Evolutionary conservation across 495 filamentous ascomycete genomes (phyloP).

Genomic region (Delitschia confertaspora): DNA sequence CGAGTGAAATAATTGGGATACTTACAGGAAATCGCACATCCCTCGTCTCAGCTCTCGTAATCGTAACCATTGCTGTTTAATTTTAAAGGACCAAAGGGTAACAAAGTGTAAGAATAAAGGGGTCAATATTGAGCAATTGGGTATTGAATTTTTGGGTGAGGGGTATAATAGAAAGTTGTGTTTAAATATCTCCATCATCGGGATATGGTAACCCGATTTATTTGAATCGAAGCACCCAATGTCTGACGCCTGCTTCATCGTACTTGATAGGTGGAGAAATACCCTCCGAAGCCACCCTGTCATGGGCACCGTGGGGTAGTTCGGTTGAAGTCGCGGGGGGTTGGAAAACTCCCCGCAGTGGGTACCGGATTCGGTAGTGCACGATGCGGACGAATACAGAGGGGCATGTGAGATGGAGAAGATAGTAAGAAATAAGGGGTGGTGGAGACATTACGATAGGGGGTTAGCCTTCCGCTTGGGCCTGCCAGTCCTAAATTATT

Average conservation of each 20-base stretch:
- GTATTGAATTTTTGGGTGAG: background rate
- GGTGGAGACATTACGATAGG: too few relatives aligned
- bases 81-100: background rate
- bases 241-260: background rate
- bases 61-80: constrained; percentile 51
- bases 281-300: too few relatives aligned
- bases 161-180: background rate
- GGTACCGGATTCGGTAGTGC: too few relatives aligned
- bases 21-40: constrained; percentile 84
- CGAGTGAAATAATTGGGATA: constrained; percentile 16
- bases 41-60: constrained; percentile 68
- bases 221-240: background rate
- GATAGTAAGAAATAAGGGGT: too few relatives aligned
- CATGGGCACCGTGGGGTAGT: too few relatives aligned
- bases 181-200: background rate
- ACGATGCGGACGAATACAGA: too few relatives aligned
- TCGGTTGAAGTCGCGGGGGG: too few relatives aligned
- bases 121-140: background rate
- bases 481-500: too few relatives aligned
- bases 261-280: constrained; percentile 17
- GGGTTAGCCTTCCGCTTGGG: too few relatives aligned
- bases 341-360: too few relatives aligned
- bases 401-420: too few relatives aligned
- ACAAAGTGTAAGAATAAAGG: background rate
- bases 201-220: background rate